These are phyloP conservation scores for Miamiensis avidus DNA, from an alignment of 169 alveolate genomes.

Conservation along the genomic window DNA sequence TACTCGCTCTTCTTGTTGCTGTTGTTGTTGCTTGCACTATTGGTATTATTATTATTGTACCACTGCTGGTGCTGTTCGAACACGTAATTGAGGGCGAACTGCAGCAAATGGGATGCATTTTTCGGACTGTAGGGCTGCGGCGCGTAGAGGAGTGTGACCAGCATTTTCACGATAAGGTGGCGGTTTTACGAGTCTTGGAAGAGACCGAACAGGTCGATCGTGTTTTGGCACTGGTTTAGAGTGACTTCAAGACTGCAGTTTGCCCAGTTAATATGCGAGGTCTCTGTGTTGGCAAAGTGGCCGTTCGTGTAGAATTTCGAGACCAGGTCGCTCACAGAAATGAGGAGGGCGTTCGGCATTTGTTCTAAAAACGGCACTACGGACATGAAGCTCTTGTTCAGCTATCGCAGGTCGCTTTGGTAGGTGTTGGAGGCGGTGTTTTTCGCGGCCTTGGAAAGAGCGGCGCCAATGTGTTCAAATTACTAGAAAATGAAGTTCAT, in stretches of 20 bases:
- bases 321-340: constrained; percentile 2
- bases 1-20: neutral
- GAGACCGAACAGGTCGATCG: neutral
- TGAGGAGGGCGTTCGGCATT: neutral
- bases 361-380: neutral
- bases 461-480: no score
- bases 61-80: neutral
- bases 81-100: neutral
- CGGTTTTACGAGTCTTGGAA: constrained; percentile 1
- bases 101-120: neutral
- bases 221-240: neutral
- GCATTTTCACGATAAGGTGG: neutral
- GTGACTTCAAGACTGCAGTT: constrained; percentile 1
- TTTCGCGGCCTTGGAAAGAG: neutral
- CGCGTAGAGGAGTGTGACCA: neutral
- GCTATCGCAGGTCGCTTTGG: neutral
- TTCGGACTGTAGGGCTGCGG: neutral
- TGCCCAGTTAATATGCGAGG: neutral
- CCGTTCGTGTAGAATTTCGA: neutral
- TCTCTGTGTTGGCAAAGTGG: neutral
- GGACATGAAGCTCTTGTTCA: neutral
- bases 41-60: neutral
- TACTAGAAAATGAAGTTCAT: neutral
- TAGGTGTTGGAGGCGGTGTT: neutral
- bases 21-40: neutral